phyloP scores from a whole-genome alignment of 805 yeast genomes.

The Zygoascus biomembranicola region DNA sequence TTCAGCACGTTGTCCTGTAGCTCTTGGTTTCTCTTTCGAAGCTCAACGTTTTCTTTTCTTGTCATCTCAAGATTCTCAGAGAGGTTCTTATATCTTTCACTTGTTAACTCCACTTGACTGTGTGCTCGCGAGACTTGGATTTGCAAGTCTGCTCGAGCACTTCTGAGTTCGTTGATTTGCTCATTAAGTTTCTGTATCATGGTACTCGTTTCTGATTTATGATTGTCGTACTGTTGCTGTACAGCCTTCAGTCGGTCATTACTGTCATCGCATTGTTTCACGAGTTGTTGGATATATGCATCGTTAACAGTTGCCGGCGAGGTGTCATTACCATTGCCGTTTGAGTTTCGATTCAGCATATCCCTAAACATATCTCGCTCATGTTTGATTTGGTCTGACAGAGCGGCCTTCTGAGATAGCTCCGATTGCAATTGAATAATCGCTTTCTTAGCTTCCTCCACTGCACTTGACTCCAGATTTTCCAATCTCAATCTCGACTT shows the following conservation, averaged over 20 bases:
- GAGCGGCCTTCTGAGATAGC: constrained; percentile 61
- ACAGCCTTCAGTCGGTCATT: constrained; percentile 25
- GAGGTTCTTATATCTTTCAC: constrained; percentile 41
- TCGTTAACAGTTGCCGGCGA: background rate
- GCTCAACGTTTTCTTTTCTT: constrained; percentile 39
- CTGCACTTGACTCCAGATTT: constrained; percentile 25
- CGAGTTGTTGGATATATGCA: constrained; percentile 9
- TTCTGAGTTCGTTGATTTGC: constrained; percentile 34
- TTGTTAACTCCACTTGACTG: constrained; percentile 45
- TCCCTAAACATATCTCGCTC: constrained; percentile 64
- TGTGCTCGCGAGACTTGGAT: constrained; percentile 45
- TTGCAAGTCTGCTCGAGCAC: constrained; percentile 40
- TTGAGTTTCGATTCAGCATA: constrained; percentile 12
- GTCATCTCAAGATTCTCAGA: constrained; percentile 34
- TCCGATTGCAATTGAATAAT: constrained; percentile 21
- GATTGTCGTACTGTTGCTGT: constrained; percentile 30
- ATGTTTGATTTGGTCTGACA: constrained; percentile 37
- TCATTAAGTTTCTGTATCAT: constrained; percentile 43
- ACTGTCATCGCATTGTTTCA: constrained; percentile 17
- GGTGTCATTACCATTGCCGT: background rate
- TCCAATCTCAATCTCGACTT: constrained; percentile 16
- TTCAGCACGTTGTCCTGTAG: constrained; percentile 37
- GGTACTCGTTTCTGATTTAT: constrained; percentile 33
- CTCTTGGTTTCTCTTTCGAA: constrained; percentile 32
- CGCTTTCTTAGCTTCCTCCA: constrained; percentile 28